phyloP scores from a whole-genome alignment of 345 rosid genomes.

The Murraya paniculata region DNA sequence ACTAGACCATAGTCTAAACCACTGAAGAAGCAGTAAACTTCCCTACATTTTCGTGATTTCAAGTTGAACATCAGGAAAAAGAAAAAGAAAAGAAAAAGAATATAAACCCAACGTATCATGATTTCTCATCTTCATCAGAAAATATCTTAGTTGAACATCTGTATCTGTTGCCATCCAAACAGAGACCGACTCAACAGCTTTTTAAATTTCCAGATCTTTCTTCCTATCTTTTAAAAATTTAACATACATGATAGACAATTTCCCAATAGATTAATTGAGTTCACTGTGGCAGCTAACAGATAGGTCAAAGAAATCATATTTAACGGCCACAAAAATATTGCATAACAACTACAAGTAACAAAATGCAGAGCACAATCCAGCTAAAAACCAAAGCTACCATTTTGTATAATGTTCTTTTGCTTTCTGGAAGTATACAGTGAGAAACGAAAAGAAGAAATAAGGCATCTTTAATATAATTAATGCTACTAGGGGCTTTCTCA shows the following conservation, averaged over 20 bases:
- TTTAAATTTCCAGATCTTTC: neutral
- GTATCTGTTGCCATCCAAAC: neutral
- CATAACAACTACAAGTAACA: neutral
- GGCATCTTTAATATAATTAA: too few species aligned
- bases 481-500: too few species aligned
- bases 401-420: neutral
- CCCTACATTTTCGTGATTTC: neutral
- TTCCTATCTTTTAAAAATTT: neutral
- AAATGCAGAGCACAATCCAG: neutral
- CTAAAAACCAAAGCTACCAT: neutral
- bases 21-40: neutral
- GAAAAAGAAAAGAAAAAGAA: too few species aligned
- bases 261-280: neutral
- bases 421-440: neutral
- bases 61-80: neutral
- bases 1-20: neutral
- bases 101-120: neutral
- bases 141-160: neutral
- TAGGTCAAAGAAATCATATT: neutral
- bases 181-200: neutral
- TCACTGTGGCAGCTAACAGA: neutral
- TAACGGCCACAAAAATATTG: neutral
- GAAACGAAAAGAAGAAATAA: too few species aligned
- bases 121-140: neutral
- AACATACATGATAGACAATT: neutral